phyloP scores from a whole-genome alignment of 805 yeast species.

The Torulaspora delbrueckii region DNA sequence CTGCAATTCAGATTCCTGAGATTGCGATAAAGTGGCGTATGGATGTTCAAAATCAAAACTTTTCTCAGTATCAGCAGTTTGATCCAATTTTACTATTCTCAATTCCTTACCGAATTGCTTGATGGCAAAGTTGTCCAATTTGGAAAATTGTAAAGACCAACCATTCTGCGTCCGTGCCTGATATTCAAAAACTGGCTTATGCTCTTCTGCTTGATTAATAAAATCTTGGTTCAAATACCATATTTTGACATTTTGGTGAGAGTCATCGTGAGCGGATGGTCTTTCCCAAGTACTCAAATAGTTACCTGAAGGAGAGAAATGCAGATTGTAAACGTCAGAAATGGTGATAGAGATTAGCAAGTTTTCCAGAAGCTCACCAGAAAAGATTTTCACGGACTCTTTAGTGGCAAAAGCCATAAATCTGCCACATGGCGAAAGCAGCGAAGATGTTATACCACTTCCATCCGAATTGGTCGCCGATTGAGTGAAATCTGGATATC shows the following conservation, averaged over 20 bases:
- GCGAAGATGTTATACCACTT: conserved; percentile 23
- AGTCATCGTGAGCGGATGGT: conserved; percentile 66
- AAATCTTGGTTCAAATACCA: conserved; percentile 54
- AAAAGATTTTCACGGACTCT: conserved; percentile 25
- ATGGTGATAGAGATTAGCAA: conserved; percentile 34
- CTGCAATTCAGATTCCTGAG: conserved; percentile 39
- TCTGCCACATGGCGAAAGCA: conserved; percentile 35
- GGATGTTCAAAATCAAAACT: conserved; percentile 47
- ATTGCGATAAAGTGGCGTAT: conserved; percentile 47
- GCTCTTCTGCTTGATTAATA: conserved; percentile 24
- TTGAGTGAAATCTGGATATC: conserved; percentile 32
- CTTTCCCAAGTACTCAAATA: conserved; percentile 86
- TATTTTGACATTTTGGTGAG: conserved; percentile 74
- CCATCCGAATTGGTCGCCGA: conserved; percentile 21
- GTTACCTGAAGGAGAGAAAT: conserved; percentile 84
- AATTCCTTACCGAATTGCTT: conserved; percentile 30
- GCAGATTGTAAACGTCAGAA: conserved; percentile 70
- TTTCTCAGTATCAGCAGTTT: conserved; percentile 28
- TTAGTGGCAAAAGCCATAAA: conserved; percentile 33
- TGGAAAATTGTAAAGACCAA: conserved; percentile 51
- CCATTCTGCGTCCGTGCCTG: conserved; percentile 78
- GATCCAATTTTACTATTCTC: conserved; percentile 42
- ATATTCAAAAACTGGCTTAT: conserved; percentile 43
- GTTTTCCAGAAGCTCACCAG: conserved; percentile 27
- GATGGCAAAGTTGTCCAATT: conserved; percentile 33